phyloP scores from a whole-genome alignment of 352 stramenopile species.

The Pythium myriotylum region DNA sequence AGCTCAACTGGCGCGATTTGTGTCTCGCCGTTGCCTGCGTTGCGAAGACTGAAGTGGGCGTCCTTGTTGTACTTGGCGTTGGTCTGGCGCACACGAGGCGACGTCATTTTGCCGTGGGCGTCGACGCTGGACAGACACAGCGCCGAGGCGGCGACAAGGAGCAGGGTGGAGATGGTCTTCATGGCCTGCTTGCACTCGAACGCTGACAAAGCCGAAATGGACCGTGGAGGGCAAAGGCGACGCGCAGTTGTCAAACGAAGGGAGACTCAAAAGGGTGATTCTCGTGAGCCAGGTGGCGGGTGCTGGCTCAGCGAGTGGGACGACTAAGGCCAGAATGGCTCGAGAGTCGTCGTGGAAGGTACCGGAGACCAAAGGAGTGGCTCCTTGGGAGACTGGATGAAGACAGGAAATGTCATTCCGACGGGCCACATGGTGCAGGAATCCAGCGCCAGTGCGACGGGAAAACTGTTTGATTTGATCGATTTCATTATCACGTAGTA shows the following conservation, averaged over 20 bases:
- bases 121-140: conserved; percentile 8
- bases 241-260: background rate
- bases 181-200: background rate
- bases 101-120: conserved; percentile 27
- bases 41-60: conserved; percentile 40
- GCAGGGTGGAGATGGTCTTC: conserved; percentile 3
- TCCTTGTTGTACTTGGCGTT: conserved; percentile 42
- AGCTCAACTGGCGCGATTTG: conserved; percentile 49
- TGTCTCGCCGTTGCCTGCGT: conserved; percentile 48
- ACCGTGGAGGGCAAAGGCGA: too few relatives aligned
- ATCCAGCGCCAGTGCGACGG: too few relatives aligned
- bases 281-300: background rate
- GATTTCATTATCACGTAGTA: too few relatives aligned
- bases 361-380: too few relatives aligned
- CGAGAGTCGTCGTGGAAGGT: background rate
- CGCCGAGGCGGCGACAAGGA: conserved; percentile 1
- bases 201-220: too few relatives aligned
- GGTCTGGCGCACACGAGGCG: conserved; percentile 21
- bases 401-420: too few relatives aligned
- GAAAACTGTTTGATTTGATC: too few relatives aligned
- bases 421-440: too few relatives aligned
- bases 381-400: too few relatives aligned
- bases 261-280: background rate
- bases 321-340: background rate
- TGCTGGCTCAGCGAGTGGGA: background rate